Percentiles rank a stretch among this genome's conserved stretches.
Evolutionary conservation across 257 asterid species (phyloP).

Genomic region (Cruciata laevipes): DNA sequence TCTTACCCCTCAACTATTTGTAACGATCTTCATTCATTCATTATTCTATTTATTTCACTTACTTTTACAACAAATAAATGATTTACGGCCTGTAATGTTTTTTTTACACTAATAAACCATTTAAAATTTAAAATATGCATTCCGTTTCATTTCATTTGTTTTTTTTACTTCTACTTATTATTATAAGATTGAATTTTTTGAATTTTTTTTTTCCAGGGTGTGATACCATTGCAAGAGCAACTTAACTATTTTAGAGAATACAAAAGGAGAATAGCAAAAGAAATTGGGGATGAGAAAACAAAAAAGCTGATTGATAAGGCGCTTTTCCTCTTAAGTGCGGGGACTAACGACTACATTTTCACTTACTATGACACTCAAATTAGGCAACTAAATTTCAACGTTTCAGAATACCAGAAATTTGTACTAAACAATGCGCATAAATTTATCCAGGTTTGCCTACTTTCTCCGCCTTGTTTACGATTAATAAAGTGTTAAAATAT

Average conservation of each 20-base stretch:
- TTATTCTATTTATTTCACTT: too few relatives aligned
- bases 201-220: neutral
- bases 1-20: conserved; percentile 31
- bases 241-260: neutral
- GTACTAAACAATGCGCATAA: neutral
- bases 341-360: neutral
- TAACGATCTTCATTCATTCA: too few relatives aligned
- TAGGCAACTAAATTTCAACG: neutral
- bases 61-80: too few relatives aligned
- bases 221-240: neutral
- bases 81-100: too few relatives aligned
- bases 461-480: too few relatives aligned
- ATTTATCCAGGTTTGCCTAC: neutral
- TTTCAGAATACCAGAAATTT: neutral
- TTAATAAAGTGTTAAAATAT: too few relatives aligned
- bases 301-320: neutral
- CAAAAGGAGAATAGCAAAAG: neutral
- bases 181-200: too few relatives aligned
- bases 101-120: too few relatives aligned
- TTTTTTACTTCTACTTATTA: too few relatives aligned
- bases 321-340: neutral
- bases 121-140: too few relatives aligned
- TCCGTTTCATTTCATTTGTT: too few relatives aligned
- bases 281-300: neutral
- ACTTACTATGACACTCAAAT: neutral